These are phyloP conservation scores for Candida arabinofermentans DNA, from an alignment of 805 yeast species.

Conservation along the genomic window DNA sequence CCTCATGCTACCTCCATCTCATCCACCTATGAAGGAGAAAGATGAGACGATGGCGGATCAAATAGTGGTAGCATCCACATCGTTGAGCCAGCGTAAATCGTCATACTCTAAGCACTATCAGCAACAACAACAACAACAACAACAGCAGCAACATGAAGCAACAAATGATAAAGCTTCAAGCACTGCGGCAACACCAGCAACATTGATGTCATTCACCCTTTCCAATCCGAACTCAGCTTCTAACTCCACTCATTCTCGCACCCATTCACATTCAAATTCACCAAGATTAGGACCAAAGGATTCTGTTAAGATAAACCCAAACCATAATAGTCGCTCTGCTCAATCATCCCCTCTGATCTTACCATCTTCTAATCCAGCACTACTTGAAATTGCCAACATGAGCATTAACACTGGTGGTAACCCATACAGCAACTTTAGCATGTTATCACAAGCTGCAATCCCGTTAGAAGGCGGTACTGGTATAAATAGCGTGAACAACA, in stretches of 20 bases:
- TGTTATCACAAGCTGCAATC: background rate
- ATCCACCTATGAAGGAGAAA: constrained; percentile 8
- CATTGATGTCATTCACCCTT: constrained; percentile 27
- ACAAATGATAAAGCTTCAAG: background rate
- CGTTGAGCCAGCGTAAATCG: too few relatives aligned
- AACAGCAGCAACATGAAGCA: constrained; percentile 2
- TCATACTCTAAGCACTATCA: too few relatives aligned
- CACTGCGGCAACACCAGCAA: constrained; percentile 29
- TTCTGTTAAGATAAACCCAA: constrained; percentile 29
- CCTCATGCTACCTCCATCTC: constrained; percentile 25
- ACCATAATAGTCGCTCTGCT: constrained; percentile 26
- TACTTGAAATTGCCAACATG: constrained; percentile 3
- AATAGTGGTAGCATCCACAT: background rate
- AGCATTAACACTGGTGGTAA: too few relatives aligned
- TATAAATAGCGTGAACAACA: background rate
- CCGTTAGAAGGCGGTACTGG: background rate
- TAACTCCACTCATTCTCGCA: background rate
- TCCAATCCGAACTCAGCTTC: constrained; percentile 9
- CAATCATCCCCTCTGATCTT: constrained; percentile 36
- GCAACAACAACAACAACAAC: background rate
- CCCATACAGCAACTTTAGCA: background rate
- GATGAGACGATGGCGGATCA: constrained; percentile 2
- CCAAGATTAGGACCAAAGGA: constrained; percentile 20
- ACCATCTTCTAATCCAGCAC: constrained; percentile 26
- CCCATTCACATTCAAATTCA: constrained; percentile 9